Evolutionary conservation across 225 moss, liverwort and hornwort species (phyloP).

Genomic region (Neckera pumila): DNA sequence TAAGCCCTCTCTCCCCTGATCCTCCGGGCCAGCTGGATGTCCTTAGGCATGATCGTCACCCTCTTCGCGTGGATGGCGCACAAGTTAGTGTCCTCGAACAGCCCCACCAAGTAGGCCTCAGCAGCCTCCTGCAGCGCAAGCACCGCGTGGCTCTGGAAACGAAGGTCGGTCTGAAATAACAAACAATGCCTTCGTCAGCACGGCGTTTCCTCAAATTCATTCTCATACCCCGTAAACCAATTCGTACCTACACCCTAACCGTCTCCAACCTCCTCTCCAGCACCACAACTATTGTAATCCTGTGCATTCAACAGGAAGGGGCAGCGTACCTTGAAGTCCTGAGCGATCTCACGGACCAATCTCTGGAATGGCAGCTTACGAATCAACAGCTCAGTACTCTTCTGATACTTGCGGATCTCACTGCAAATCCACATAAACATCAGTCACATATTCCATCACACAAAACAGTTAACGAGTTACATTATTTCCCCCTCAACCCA

Average conservation of each 20-base stretch:
- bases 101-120: background rate
- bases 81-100: background rate
- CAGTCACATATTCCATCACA: background rate
- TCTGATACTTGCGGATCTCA: background rate
- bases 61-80: slow-evolving; percentile 27
- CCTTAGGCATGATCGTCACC: background rate
- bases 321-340: background rate
- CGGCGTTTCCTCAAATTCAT: background rate
- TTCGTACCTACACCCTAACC: background rate
- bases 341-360: background rate
- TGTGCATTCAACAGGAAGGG: background rate
- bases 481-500: background rate
- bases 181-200: background rate
- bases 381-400: background rate
- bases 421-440: background rate
- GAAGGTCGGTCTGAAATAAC: background rate
- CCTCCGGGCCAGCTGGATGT: background rate
- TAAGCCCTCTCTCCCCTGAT: background rate
- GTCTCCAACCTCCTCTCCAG: background rate
- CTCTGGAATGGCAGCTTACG: background rate
- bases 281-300: background rate
- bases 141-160: background rate
- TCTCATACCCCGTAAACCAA: background rate
- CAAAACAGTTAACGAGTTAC: background rate
- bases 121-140: background rate